A percentile compares a stretch with the other conserved stretches of the same genome.
Evolutionary conservation across 257 asterid species (phyloP).

Genomic region (Capsicum chinense): DNA sequence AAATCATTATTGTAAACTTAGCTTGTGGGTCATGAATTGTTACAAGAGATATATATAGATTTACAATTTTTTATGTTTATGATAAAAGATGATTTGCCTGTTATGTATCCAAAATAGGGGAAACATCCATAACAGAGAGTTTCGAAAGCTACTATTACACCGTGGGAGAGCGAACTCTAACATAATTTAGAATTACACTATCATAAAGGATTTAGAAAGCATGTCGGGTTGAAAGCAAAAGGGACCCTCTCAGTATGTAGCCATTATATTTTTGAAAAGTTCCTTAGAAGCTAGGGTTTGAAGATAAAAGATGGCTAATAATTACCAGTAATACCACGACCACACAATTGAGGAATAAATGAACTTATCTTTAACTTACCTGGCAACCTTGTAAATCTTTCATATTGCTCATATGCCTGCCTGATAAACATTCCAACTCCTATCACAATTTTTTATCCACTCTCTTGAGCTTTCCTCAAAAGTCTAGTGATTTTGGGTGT

Average conservation of each 20-base stretch:
- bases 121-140: no score
- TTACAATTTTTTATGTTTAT: no score
- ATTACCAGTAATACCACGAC: not conserved
- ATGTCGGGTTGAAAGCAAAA: not conserved
- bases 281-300: constrained; percentile 79
- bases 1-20: no score
- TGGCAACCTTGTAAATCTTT: constrained; percentile 87
- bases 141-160: not conserved
- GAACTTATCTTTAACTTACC: constrained; percentile 45
- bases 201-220: constrained; percentile 1
- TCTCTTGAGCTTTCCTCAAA: constrained; percentile 74
- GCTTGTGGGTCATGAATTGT: no score
- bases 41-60: no score
- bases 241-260: constrained; percentile 41
- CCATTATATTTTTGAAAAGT: constrained; percentile 65
- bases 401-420: constrained; percentile 94
- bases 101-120: no score
- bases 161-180: not conserved
- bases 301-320: constrained; percentile 13
- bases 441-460: constrained; percentile 76
- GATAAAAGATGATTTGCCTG: no score
- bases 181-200: not conserved
- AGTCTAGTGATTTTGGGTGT: constrained; percentile 87
- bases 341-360: constrained; percentile 6
- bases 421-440: constrained; percentile 95